These are phyloP conservation scores for Ophiostoma pallidulum DNA, from an alignment of 2,329 filamentous ascomycete genomes.

Conservation along the genomic window DNA sequence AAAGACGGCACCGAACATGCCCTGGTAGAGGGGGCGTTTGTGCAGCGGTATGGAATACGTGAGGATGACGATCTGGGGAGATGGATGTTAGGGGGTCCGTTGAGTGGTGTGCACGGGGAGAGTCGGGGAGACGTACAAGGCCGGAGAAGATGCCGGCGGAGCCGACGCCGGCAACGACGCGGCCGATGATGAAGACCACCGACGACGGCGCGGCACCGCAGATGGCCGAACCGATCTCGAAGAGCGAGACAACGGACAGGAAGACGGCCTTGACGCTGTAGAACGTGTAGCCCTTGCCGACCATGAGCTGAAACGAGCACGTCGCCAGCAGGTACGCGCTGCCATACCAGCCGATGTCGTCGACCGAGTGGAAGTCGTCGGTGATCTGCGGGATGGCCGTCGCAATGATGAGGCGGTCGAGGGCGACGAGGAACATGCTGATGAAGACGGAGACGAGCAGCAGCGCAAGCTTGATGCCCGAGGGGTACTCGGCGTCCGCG, in stretches of 20 bases:
- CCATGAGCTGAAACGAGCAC: constrained; percentile 27
- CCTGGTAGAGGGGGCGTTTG: constrained; percentile 27
- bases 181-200: constrained; percentile 32
- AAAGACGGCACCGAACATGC: constrained; percentile 29
- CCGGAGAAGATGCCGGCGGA: constrained; percentile 31
- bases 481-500: constrained; percentile 25
- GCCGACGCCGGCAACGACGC: constrained; percentile 32
- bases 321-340: constrained; percentile 16
- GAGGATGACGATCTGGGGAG: constrained; percentile 22
- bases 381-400: constrained; percentile 17
- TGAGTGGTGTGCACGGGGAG: background rate
- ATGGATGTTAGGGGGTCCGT: background rate
- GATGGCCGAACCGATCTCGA: constrained; percentile 31
- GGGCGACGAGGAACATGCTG: constrained; percentile 30
- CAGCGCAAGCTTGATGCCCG: constrained; percentile 24
- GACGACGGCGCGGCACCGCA: constrained; percentile 32
- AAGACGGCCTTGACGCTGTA: constrained; percentile 27
- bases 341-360: constrained; percentile 18
- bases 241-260: constrained; percentile 25
- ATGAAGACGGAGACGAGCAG: constrained; percentile 27
- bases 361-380: constrained; percentile 15
- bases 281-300: constrained; percentile 32
- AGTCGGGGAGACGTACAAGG: constrained; percentile 8
- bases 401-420: constrained; percentile 25
- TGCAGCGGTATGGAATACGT: constrained; percentile 27